Conservation (phyloP, 1,139 yeast species). For the Geotrichum klebahnii region DNA sequence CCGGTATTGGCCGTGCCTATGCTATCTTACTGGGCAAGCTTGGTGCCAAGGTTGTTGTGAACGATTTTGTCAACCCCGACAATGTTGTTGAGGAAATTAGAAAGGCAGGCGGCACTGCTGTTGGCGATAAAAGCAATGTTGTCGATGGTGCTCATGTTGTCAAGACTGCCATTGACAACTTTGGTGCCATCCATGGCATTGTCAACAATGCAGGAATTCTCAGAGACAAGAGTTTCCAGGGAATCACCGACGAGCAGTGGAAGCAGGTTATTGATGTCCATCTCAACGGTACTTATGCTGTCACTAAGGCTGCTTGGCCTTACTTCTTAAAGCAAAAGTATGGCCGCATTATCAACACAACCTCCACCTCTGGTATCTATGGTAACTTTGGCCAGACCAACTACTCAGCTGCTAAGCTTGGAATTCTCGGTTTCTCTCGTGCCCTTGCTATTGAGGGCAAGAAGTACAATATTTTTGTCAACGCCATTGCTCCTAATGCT, state of each 20-base stretch:
- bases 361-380: constrained; percentile 94
- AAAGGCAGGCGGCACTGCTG: constrained; percentile 73
- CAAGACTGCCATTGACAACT: constrained; percentile 68
- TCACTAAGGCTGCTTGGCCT: constrained; percentile 93
- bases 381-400: constrained; percentile 98
- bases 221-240: constrained; percentile 82
- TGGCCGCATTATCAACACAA: constrained; percentile 82
- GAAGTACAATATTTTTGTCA: constrained; percentile 68
- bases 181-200: constrained; percentile 81
- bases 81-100: constrained; percentile 75
- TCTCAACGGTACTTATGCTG: constrained; percentile 72
- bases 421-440: constrained; percentile 76
- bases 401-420: constrained; percentile 91
- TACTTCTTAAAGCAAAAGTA: constrained; percentile 68
- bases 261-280: constrained; percentile 75
- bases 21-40: constrained; percentile 80
- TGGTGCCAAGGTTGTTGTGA: constrained; percentile 94
- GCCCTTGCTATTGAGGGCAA: constrained; percentile 90
- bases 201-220: constrained; percentile 93
- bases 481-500: constrained; percentile 93
- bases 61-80: constrained; percentile 72
- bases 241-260: constrained; percentile 87
- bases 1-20: constrained; percentile 90
- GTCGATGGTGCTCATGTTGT: constrained; percentile 72
- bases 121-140: constrained; percentile 83